Evolutionary conservation across 139 green algal genomes (phyloP).

Genomic region (Picochlorum sp.): DNA sequence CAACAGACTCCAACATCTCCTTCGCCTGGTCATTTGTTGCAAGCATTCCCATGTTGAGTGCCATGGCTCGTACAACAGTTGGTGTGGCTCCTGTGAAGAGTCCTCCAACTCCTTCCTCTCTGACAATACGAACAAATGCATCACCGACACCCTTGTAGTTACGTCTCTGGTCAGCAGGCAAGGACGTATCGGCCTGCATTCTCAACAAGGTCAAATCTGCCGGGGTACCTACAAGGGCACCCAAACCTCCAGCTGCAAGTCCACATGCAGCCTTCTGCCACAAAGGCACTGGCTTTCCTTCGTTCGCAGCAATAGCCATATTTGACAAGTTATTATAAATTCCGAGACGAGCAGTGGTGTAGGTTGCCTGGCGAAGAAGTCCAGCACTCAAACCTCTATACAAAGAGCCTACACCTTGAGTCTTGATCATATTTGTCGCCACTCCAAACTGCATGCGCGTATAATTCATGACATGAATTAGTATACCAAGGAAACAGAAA

Average conservation of each 20-base stretch:
- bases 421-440: conserved; percentile 52
- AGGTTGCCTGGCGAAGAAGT: conserved; percentile 94
- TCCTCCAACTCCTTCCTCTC: conserved; percentile 70
- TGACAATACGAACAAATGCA: conserved; percentile 66
- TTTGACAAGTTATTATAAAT: conserved; percentile 74
- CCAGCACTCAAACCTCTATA: conserved; percentile 94
- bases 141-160: conserved; percentile 83
- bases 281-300: conserved; percentile 68
- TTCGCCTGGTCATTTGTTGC: conserved; percentile 97
- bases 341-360: conserved; percentile 95
- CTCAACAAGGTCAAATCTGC: conserved; percentile 95
- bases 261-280: conserved; percentile 80
- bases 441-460: conserved; percentile 50
- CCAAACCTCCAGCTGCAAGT: conserved; percentile 85
- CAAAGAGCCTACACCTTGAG: conserved; percentile 63
- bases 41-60: conserved; percentile 99
- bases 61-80: conserved; percentile 93
- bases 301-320: conserved; percentile 40
- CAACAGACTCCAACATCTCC: conserved; percentile 76
- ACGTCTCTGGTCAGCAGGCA: conserved; percentile 69
- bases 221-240: conserved; percentile 87
- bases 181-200: conserved; percentile 92
- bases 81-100: conserved; percentile 87
- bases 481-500: no score
- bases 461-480: not conserved